Evolutionary conservation across 2,329 filamentous ascomycete genomes (phyloP).

Genomic region (Aureobasidium sp.): DNA sequence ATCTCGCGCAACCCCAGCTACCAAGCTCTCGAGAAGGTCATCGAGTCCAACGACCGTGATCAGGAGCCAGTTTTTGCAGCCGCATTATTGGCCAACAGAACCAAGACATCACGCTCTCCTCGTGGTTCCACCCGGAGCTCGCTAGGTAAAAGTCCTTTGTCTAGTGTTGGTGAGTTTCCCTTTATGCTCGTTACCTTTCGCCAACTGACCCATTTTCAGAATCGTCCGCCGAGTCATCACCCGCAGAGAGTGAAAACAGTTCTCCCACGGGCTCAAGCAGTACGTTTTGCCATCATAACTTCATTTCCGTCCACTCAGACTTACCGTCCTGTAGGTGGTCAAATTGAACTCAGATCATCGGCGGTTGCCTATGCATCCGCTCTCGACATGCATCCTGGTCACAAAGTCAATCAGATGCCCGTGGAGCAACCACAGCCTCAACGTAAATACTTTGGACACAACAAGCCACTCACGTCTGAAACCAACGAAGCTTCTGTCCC

Average conservation of each 20-base stretch:
- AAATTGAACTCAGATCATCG: slow-evolving; percentile 12
- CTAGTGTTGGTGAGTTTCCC: slow-evolving; percentile 13
- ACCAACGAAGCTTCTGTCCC: slow-evolving; percentile 1
- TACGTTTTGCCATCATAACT: background rate
- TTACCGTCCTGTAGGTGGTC: background rate
- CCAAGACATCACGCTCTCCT: slow-evolving; percentile 3
- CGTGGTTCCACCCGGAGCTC: slow-evolving; percentile 9
- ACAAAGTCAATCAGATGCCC: slow-evolving; percentile 6
- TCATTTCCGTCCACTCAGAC: background rate
- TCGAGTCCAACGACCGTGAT: slow-evolving; percentile 10
- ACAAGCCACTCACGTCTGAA: slow-evolving; percentile 4
- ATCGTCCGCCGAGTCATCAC: slow-evolving; percentile 11
- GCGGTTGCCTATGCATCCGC: background rate
- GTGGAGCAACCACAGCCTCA: background rate
- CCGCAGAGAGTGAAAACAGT: slow-evolving; percentile 16
- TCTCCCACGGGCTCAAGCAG: slow-evolving; percentile 13
- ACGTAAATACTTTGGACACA: slow-evolving; percentile 15
- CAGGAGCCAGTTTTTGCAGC: slow-evolving; percentile 18
- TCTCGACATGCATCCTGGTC: slow-evolving; percentile 4
- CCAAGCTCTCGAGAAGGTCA: slow-evolving; percentile 11
- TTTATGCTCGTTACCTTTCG: background rate
- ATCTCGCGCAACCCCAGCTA: slow-evolving; percentile 9
- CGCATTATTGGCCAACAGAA: slow-evolving; percentile 18
- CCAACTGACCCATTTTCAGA: background rate
- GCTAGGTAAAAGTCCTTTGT: slow-evolving; percentile 16